A percentile compares a stretch with the other conserved stretches of the same genome.
Evolutionary conservation across 1,139 yeast genomes (phyloP).

Genomic region (Pichia sp.): DNA sequence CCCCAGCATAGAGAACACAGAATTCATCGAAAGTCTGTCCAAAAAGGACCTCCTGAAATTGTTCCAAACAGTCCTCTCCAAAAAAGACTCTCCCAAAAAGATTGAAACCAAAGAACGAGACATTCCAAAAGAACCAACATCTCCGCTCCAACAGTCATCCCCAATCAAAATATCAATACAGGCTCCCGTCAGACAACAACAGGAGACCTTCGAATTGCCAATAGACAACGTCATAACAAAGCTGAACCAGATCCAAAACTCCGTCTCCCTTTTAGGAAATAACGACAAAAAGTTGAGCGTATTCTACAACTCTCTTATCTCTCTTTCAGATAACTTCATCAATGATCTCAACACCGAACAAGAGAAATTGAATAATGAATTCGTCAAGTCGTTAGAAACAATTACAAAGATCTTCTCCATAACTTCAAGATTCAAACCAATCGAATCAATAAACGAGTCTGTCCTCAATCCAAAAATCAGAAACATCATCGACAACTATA

Average conservation of each 20-base stretch:
- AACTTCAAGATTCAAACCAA: conserved; percentile 17
- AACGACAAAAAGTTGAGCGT: conserved; percentile 9
- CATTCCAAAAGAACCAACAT: background rate
- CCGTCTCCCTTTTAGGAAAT: conserved; percentile 13
- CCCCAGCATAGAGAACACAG: background rate
- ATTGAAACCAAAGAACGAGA: too few relatives aligned
- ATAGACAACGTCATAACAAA: conserved; percentile 7
- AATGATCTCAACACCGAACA: conserved; percentile 21
- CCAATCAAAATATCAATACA: too few relatives aligned
- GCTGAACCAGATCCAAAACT: conserved; percentile 13
- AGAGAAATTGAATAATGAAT: conserved; percentile 20
- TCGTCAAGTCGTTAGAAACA: conserved; percentile 27
- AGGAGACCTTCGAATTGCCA: conserved; percentile 11
- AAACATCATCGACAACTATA: conserved; percentile 23
- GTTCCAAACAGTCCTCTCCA: background rate
- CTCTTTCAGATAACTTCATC: conserved; percentile 3
- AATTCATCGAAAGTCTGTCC: background rate
- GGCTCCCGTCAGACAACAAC: too few relatives aligned
- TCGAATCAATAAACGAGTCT: conserved; percentile 15
- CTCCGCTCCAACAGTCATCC: too few relatives aligned
- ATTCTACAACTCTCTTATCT: conserved; percentile 8
- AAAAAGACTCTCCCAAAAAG: background rate
- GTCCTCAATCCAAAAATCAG: conserved; percentile 21
- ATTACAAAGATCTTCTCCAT: conserved; percentile 25
- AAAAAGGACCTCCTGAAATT: background rate